Conservation (phyloP, 169 alveolate species). For the Besnoitia besnoiti region DNA sequence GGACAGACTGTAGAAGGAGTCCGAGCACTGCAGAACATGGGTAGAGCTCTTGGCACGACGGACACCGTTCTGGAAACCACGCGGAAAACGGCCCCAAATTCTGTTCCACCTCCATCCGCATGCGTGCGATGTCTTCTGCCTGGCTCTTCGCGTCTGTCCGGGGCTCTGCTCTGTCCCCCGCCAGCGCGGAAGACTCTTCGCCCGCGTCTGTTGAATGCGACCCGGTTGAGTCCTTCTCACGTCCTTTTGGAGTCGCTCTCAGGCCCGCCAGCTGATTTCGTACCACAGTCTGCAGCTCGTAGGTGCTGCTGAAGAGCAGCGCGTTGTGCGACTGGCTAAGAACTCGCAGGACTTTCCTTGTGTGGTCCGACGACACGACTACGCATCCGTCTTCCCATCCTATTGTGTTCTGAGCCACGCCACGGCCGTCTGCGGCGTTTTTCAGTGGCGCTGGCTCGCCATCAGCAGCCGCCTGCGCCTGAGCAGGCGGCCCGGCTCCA, state of each 20-base stretch:
- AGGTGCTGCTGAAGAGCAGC: constrained; percentile 33
- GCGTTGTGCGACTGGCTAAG: background rate
- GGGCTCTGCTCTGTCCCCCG: background rate
- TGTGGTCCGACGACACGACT: constrained; percentile 25
- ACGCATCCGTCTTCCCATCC: background rate
- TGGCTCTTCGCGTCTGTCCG: background rate
- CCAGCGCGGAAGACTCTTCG: background rate
- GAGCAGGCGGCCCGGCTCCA: background rate
- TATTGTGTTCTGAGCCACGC: background rate
- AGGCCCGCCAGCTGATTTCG: background rate
- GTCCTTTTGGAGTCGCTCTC: background rate
- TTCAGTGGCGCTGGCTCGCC: background rate
- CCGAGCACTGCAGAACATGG: constrained; percentile 30
- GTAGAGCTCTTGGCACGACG: background rate
- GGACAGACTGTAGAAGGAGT: constrained; percentile 32
- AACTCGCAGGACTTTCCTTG: background rate
- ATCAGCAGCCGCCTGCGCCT: background rate
- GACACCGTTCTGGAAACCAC: constrained; percentile 11
- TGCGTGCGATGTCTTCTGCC: background rate
- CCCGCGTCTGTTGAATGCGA: background rate
- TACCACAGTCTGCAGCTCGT: constrained; percentile 8
- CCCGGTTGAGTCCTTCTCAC: background rate
- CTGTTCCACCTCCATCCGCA: background rate
- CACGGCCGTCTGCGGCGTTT: background rate
- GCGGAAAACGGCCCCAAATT: background rate